Conservation (phyloP, 306 rosid species). For the Carpinus viminea region DNA sequence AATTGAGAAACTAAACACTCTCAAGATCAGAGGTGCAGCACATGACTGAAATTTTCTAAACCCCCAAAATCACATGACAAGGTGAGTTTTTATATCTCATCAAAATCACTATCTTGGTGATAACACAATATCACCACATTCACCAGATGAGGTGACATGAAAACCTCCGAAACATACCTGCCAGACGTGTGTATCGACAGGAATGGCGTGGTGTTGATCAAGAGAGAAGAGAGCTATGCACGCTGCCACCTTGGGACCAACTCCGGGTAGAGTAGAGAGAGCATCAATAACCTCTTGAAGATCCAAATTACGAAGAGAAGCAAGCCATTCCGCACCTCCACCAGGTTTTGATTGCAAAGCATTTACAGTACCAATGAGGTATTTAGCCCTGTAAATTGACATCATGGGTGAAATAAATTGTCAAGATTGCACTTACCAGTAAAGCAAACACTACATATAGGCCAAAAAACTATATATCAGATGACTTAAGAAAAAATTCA, state of each 20-base stretch:
- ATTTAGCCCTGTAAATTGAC: slow-evolving; percentile 67
- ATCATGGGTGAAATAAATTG: slow-evolving; percentile 2
- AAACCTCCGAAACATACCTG: slow-evolving; percentile 47
- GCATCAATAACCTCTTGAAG: slow-evolving; percentile 60
- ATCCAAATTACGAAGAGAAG: slow-evolving; percentile 65
- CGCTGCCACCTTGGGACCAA: slow-evolving; percentile 97
- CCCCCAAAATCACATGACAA: neutral
- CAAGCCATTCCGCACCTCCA: slow-evolving; percentile 88
- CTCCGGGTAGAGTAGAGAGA: slow-evolving; percentile 78
- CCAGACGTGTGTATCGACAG: slow-evolving; percentile 96
- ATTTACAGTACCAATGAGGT: slow-evolving; percentile 65
- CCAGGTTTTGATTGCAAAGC: slow-evolving; percentile 62
- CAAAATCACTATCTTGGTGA: neutral
- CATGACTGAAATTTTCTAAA: neutral
- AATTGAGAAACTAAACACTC: neutral
- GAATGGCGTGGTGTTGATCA: slow-evolving; percentile 94
- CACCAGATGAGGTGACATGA: neutral
- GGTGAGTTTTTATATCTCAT: neutral
- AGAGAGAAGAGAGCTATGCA: slow-evolving; percentile 95
- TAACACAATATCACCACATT: slow-evolving; percentile 5
- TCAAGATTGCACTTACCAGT: neutral
- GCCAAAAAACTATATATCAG: neutral
- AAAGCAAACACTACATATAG: neutral
- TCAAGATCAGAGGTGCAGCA: neutral
- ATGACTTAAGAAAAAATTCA: neutral